Evolutionary conservation across 257 asterid species (phyloP).

Genomic region (Cynanchum wilfordii): DNA sequence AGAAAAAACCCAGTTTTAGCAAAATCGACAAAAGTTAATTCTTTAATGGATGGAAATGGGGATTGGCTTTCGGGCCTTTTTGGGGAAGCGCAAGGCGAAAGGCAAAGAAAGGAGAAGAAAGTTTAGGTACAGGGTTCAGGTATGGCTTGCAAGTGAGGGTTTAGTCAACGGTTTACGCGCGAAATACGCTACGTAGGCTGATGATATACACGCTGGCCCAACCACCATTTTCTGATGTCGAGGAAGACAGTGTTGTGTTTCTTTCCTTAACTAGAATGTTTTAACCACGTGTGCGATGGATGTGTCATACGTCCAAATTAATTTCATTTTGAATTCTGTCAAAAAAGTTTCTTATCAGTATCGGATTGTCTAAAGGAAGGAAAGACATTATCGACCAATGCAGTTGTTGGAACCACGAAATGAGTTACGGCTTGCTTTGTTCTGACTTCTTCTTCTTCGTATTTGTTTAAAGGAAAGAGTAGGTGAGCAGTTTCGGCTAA

Average conservation of each 20-base stretch:
- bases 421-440: not conserved
- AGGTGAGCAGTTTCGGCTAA: not conserved
- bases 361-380: no score
- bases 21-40: not conserved
- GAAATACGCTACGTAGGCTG: not conserved
- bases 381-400: not conserved
- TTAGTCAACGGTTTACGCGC: constrained; percentile 14
- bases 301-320: not conserved
- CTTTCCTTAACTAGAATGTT: constrained; percentile 8
- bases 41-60: not conserved
- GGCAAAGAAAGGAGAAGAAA: not conserved
- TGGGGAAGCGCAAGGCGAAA: not conserved
- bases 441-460: not conserved
- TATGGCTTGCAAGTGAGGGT: not conserved
- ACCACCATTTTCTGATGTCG: not conserved
- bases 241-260: not conserved
- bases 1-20: not conserved
- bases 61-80: not conserved
- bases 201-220: not conserved
- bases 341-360: no score
- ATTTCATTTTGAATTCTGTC: no score
- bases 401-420: not conserved
- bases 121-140: not conserved
- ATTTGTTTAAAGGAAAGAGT: not conserved
- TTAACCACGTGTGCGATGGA: not conserved